Evolutionary conservation across 2,329 filamentous ascomycete species (phyloP).

Genomic region (Diplocarpon rosae): DNA sequence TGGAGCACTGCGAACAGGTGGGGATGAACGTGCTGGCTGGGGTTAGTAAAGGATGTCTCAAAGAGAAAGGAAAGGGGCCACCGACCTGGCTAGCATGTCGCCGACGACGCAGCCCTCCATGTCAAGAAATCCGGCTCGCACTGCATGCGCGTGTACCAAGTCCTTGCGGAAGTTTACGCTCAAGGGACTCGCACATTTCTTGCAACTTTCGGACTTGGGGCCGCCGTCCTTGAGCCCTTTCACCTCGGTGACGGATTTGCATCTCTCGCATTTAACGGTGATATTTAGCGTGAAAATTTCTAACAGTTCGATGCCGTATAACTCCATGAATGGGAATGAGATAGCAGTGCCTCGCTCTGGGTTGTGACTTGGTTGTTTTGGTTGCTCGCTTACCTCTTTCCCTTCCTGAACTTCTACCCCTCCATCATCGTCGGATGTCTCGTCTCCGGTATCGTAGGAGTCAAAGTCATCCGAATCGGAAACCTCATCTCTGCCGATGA

Average conservation of each 20-base stretch:
- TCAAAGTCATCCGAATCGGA: constrained; percentile 36
- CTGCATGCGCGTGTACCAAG: constrained; percentile 61
- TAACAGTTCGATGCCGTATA: constrained; percentile 67
- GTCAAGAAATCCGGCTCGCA: constrained; percentile 70
- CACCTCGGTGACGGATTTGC: constrained; percentile 62
- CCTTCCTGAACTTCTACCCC: constrained; percentile 32
- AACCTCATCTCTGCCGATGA: constrained; percentile 32
- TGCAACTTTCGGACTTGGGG: constrained; percentile 43
- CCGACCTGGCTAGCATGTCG: constrained; percentile 62
- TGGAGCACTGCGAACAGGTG: constrained; percentile 68
- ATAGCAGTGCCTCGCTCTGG: constrained; percentile 63
- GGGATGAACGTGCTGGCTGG: constrained; percentile 58
- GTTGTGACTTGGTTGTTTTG: constrained; percentile 13
- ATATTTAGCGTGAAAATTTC: constrained; percentile 57
- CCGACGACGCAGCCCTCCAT: constrained; percentile 61
- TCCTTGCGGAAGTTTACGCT: constrained; percentile 50
- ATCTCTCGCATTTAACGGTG: constrained; percentile 67
- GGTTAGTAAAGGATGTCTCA: not conserved
- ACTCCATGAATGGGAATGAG: constrained; percentile 66
- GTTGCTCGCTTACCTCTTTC: constrained; percentile 9
- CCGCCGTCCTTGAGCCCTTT: constrained; percentile 48
- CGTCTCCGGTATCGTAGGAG: constrained; percentile 29
- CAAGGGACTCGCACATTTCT: constrained; percentile 45
- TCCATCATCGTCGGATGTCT: constrained; percentile 29
- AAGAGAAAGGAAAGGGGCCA: constrained; percentile 11